phyloP scores from a whole-genome alignment of 140 eudicot genomes.

The Ambrosia hybrid region DNA sequence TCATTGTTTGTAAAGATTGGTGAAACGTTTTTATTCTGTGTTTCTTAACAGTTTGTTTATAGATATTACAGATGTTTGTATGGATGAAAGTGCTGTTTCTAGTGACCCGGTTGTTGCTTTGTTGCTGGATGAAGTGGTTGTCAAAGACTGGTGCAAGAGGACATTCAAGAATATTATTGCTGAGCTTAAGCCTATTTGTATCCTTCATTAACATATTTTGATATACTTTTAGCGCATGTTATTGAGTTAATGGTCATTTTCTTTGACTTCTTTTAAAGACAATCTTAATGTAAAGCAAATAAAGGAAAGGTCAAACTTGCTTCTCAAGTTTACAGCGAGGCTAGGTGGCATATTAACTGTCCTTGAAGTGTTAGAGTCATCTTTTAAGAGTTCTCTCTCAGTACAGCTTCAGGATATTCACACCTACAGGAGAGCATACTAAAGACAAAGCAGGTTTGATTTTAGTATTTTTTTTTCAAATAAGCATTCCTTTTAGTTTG shows the following conservation, averaged over 20 bases:
- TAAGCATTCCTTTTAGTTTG: not conserved
- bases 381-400: conserved; percentile 69
- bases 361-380: conserved; percentile 85
- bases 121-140: too few species aligned
- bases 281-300: conserved; percentile 46
- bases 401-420: conserved; percentile 82
- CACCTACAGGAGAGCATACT: conserved; percentile 71
- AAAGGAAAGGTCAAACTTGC: conserved; percentile 44
- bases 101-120: too few species aligned
- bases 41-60: conserved; percentile 54
- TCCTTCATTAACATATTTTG: conserved; percentile 46
- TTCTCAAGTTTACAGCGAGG: conserved; percentile 61
- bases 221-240: not conserved
- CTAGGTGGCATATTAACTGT: conserved; percentile 64
- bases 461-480: not conserved
- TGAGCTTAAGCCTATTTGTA: conserved; percentile 68
- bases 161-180: conserved; percentile 49
- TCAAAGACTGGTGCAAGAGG: too few species aligned
- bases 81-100: conserved; percentile 99
- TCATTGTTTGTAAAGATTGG: not conserved
- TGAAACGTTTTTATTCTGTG: conserved; percentile 6
- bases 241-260: conserved; percentile 1
- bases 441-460: conserved; percentile 85
- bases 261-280: conserved; percentile 64
- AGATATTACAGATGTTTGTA: conserved; percentile 97